Evolutionary conservation across 129 eudicot genomes (phyloP).

Genomic region (Cynara cardunculus): DNA sequence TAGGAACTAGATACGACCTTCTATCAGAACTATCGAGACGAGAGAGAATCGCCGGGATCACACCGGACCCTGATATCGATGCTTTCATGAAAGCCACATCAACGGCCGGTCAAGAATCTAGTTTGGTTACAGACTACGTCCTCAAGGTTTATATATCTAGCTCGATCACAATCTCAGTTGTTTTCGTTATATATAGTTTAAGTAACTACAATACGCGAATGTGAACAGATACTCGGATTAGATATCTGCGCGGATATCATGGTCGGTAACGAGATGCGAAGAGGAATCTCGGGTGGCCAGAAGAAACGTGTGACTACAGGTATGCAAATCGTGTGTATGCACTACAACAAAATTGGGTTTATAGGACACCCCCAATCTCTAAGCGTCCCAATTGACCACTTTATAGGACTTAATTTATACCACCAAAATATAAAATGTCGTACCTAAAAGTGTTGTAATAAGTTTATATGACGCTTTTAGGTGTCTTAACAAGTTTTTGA

Average conservation of each 20-base stretch:
- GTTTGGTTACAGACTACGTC: constrained; percentile 62
- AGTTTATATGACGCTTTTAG: not conserved
- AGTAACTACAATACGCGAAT: not conserved
- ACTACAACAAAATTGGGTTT: not conserved
- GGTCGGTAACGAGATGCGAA: constrained; percentile 51
- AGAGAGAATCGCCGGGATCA: constrained; percentile 56
- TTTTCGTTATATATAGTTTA: not conserved
- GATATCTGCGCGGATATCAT: constrained; percentile 55
- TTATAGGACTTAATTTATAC: no score
- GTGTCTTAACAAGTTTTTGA: no score
- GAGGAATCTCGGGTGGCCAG: constrained; percentile 82
- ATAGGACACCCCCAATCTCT: not conserved
- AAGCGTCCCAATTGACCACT: not conserved
- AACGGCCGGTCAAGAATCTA: constrained; percentile 56
- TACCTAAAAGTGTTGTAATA: no score
- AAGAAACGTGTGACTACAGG: constrained; percentile 64
- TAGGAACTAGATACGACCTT: constrained; percentile 67
- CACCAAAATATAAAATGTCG: not conserved
- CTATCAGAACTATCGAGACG: constrained; percentile 50
- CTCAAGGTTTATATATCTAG: constrained; percentile 47
- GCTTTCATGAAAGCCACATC: constrained; percentile 74
- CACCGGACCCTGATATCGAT: constrained; percentile 75
- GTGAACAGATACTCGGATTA: constrained; percentile 63
- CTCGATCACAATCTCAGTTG: not conserved
- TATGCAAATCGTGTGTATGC: not conserved